A percentile compares a stretch with the other conserved stretches of the same genome.
Conservation (phyloP, 73 alveolate species). For the Symbiodinium natans region DNA sequence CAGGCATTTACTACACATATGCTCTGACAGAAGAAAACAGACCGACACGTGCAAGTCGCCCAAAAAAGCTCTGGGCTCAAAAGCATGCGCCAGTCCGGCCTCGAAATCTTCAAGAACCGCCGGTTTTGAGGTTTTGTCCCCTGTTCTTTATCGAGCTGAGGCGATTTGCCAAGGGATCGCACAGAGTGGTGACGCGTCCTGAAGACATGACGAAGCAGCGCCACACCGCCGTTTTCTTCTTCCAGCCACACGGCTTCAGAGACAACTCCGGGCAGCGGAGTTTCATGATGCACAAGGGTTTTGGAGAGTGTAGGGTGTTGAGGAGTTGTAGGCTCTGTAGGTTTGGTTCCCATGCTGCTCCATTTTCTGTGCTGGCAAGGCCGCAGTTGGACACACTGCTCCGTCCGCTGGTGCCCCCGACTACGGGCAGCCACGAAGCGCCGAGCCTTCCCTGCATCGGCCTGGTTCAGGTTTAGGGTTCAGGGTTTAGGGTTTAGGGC, state of each 20-base stretch:
- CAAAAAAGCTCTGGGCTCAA: no score
- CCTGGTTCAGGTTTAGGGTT: no score
- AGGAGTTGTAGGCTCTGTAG: neutral
- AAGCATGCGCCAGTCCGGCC: no score
- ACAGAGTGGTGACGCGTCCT: constrained; percentile 36
- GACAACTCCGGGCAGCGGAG: neutral
- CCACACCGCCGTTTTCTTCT: constrained; percentile 42
- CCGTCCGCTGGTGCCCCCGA: constrained; percentile 19
- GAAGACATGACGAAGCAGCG: constrained; percentile 67
- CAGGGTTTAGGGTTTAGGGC: no score
- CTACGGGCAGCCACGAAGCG: neutral
- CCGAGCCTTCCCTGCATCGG: neutral
- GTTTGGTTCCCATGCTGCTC: neutral
- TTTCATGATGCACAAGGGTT: neutral
- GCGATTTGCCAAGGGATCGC: constrained; percentile 78
- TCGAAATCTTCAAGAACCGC: no score
- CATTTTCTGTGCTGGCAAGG: neutral
- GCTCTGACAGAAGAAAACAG: no score
- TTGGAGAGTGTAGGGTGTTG: no score
- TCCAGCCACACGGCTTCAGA: neutral
- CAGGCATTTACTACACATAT: no score
- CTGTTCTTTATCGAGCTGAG: no score
- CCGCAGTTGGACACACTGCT: constrained; percentile 30
- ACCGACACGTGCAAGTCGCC: no score
- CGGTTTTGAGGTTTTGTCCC: no score